phyloP scores from a whole-genome alignment of 352 stramenopile species.

The Peronospora farinosa region DNA sequence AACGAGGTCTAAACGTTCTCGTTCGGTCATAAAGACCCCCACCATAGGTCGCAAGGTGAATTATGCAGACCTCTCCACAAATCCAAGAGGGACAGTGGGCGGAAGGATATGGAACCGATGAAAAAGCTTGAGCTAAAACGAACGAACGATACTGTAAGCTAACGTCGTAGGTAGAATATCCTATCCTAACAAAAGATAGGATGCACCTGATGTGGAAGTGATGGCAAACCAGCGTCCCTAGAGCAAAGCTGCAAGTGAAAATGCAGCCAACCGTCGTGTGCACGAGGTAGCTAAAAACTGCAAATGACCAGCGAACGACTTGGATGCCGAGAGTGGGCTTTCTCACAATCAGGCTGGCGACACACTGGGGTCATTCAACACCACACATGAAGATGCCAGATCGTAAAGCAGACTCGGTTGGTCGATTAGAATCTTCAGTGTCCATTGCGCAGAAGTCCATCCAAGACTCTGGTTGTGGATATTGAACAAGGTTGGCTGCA shows the following conservation, averaged over 20 bases:
- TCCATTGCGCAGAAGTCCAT: no score
- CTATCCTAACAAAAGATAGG: no score
- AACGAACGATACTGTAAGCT: conserved; percentile 9
- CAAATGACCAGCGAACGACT: not conserved
- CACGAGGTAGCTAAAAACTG: no score
- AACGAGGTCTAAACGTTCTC: conserved; percentile 40
- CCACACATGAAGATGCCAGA: conserved; percentile 9
- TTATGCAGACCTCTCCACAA: conserved; percentile 1
- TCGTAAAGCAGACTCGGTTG: conserved; percentile 8
- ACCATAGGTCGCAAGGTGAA: conserved; percentile 12
- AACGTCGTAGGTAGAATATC: not conserved
- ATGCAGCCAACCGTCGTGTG: no score
- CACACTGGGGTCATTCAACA: conserved; percentile 2
- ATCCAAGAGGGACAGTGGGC: conserved; percentile 3
- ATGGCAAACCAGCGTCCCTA: no score
- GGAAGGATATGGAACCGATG: not conserved
- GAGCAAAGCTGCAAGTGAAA: no score
- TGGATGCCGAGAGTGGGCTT: not conserved
- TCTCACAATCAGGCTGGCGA: conserved; percentile 10
- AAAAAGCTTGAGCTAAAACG: conserved; percentile 8
- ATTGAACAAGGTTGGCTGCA: no score
- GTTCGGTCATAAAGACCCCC: conserved; percentile 27
- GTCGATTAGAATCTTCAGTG: conserved; percentile 1
- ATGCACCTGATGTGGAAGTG: no score
- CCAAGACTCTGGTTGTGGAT: no score